Evolutionary conservation across 2,329 filamentous ascomycete species (phyloP).

Genomic region (Aureobasidium sp.): DNA sequence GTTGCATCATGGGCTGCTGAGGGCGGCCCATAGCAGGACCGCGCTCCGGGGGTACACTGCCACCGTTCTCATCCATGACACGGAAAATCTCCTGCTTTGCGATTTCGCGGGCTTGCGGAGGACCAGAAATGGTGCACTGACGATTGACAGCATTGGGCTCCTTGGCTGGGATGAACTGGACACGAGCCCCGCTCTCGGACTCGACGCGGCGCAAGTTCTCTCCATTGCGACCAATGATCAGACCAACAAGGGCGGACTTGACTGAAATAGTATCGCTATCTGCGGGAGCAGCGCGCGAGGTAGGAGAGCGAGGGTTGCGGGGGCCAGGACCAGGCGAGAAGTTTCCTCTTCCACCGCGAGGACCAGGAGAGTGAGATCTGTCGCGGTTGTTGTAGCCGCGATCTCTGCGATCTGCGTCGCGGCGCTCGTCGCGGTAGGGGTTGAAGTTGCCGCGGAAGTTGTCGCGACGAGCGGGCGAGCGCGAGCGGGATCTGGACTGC

Average conservation of each 20-base stretch:
- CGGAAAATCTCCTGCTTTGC: constrained; percentile 78
- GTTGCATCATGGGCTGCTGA: constrained; percentile 5
- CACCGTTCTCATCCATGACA: constrained; percentile 78
- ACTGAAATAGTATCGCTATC: constrained; percentile 81
- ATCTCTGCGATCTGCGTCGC: constrained; percentile 55
- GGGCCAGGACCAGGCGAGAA: constrained; percentile 19
- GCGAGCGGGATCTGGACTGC: constrained; percentile 59
- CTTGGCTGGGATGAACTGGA: constrained; percentile 77
- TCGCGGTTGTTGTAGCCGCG: constrained; percentile 57
- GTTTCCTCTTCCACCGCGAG: constrained; percentile 39
- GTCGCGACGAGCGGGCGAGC: constrained; percentile 64
- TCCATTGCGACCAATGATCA: constrained; percentile 85
- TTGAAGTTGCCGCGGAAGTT: constrained; percentile 69
- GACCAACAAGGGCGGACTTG: constrained; percentile 76
- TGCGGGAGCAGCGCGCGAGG: constrained; percentile 48
- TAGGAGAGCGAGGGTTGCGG: constrained; percentile 24
- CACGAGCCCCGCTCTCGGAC: constrained; percentile 70
- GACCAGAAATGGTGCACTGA: constrained; percentile 79
- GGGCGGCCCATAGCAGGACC: background rate
- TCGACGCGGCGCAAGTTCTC: constrained; percentile 85
- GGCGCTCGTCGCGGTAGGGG: constrained; percentile 78
- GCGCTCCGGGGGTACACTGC: constrained; percentile 14
- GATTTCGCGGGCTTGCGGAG: constrained; percentile 61
- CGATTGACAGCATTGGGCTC: constrained; percentile 65
- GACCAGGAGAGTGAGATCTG: constrained; percentile 64